These are phyloP conservation scores for Dothistroma septosporum DNA, from an alignment of 2,329 filamentous ascomycete species.

Conservation along the genomic window DNA sequence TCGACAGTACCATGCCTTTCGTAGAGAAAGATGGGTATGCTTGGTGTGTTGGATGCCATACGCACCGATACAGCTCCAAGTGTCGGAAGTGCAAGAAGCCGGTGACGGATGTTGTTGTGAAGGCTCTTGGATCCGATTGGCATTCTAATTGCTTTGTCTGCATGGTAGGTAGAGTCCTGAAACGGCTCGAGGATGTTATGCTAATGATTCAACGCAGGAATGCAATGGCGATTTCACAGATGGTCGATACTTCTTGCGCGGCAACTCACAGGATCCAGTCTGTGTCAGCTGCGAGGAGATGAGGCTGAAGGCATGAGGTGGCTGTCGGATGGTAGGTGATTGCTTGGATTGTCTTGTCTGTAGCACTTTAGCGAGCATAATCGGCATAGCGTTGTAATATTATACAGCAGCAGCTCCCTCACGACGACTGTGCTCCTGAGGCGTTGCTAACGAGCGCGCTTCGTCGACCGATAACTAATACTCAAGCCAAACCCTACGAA, in stretches of 20 bases:
- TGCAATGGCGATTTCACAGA: conserved; percentile 59
- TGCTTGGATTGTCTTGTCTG: not conserved
- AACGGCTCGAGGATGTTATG: not conserved
- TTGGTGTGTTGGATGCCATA: conserved; percentile 93
- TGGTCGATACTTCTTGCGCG: conserved; percentile 59
- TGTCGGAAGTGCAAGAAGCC: conserved; percentile 80
- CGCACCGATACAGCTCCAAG: conserved; percentile 82
- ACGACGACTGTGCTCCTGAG: not conserved
- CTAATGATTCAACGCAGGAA: conserved; percentile 41
- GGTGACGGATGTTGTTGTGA: conserved; percentile 84
- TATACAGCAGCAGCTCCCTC: not conserved
- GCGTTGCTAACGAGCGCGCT: not conserved
- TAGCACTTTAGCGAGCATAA: conserved; percentile 6
- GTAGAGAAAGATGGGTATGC: conserved; percentile 97
- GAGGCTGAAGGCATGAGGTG: conserved; percentile 51
- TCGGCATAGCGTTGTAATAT: not conserved
- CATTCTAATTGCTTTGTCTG: conserved; percentile 90
- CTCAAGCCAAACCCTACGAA: not conserved
- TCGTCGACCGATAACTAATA: not conserved
- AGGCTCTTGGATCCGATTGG: conserved; percentile 88
- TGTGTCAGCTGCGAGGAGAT: conserved; percentile 61
- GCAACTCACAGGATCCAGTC: conserved; percentile 55
- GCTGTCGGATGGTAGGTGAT: not conserved
- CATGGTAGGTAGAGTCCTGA: conserved; percentile 39
- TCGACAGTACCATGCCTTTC: conserved; percentile 66